Percentiles rank a stretch among this genome's conserved stretches.
These are phyloP conservation scores for Powellomyces hirtus DNA, from an alignment of 192 early-diverging fungal species.

Conservation along the genomic window DNA sequence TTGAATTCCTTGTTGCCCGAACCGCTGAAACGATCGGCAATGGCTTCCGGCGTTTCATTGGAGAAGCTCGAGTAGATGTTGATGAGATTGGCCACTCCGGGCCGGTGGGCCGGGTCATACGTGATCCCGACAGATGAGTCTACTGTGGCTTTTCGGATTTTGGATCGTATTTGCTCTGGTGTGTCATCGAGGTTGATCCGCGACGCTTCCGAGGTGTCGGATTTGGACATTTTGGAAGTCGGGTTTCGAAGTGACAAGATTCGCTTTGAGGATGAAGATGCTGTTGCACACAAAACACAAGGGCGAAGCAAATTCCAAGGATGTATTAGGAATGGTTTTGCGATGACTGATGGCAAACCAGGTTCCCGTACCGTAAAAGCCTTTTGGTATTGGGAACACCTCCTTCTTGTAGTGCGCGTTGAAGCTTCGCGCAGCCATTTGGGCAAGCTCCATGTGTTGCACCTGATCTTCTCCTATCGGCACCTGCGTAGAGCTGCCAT, in stretches of 20 bases:
- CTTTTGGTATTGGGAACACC: conserved; percentile 67
- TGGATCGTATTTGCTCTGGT: conserved; percentile 59
- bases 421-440: conserved; percentile 73
- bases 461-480: conserved; percentile 93
- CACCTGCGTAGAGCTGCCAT: conserved; percentile 69
- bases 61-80: conserved; percentile 65
- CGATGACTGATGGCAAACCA: no score
- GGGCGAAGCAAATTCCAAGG: neutral
- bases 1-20: conserved; percentile 69
- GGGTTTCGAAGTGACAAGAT: conserved; percentile 86
- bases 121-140: conserved; percentile 67
- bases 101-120: conserved; percentile 67
- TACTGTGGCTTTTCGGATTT: conserved; percentile 70
- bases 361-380: conserved; percentile 58
- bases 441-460: conserved; percentile 85
- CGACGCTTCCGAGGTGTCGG: conserved; percentile 63
- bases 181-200: conserved; percentile 78
- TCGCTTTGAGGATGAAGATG: conserved; percentile 54
- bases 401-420: conserved; percentile 66
- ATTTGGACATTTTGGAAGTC: conserved; percentile 85
- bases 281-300: conserved; percentile 13
- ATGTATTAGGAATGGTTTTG: no score
- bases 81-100: conserved; percentile 82
- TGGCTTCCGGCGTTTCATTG: conserved; percentile 41
- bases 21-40: conserved; percentile 45